Base-by-base conservation (phyloP, 768 basidiomycete genomes). In the Tylopilus sp. region DNA sequence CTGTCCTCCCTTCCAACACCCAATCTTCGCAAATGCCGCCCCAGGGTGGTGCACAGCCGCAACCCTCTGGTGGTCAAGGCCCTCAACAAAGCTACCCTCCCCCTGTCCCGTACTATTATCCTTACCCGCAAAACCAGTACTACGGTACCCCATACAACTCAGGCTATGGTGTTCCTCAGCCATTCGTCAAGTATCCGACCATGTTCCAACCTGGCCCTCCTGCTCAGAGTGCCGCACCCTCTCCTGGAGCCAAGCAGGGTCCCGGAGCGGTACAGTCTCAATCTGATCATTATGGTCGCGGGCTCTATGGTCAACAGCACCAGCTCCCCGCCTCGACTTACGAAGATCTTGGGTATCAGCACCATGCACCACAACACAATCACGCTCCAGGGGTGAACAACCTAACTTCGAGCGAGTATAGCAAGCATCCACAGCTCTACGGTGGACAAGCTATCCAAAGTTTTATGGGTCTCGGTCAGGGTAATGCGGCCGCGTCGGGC, bases 71-170 rank as follows among this genome's bases (percentile, higher is more conserved):
- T 4, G 75, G 75, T 1, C 85, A 86, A 67, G 82, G 77, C 18
- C 82, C 82, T 17, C 85, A 85, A 57, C 84, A 86, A 64, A 71
- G 74, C 43, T 80, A 83, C 56, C 80, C 84, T 30, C 82, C 83
- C 18, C 86, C 84, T 50, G 66, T 74, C 48, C 74, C 73, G 1
- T 83, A 83, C 68, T 80, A 80, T 55, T 77, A 81, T 57, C 79
- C 80, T n/a, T 88, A 85, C 66, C 82, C 83, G 4, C 86, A 87
- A 63, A 85, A 82, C 58, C 86, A 88, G 59, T 88, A 83, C 69
- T 90, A 88, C 56, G 83, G 86, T 43, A 71, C 79, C 1, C 85
- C 88, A 5, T 90, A 90, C 72, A 77, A 73, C 52, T 86, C 63
- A 9, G 75, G 73, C 13, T 79, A 79, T 51, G 71, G 71, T 40